These are phyloP conservation scores for Diplodia sapinea DNA, from an alignment of 2,329 filamentous ascomycete species.

Conservation along the genomic window DNA sequence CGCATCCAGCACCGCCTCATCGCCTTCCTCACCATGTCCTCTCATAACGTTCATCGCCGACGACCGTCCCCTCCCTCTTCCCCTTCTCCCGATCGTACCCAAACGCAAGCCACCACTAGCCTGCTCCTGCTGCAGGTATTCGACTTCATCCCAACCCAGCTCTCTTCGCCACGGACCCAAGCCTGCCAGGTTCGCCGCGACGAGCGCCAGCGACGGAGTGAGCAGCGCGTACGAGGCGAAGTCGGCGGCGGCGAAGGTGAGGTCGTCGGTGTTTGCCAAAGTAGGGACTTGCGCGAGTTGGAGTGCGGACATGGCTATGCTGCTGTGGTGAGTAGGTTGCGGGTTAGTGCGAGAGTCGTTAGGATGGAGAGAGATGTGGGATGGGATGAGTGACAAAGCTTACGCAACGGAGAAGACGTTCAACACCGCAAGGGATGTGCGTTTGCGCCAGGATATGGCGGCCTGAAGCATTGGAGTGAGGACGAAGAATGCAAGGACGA, in stretches of 20 bases:
- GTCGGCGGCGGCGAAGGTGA: constrained; percentile 5
- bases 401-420: constrained; percentile 4
- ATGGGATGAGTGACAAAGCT: neutral
- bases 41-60: constrained; percentile 4
- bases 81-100: neutral
- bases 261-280: constrained; percentile 3
- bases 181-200: constrained; percentile 9
- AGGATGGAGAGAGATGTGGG: neutral
- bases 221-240: constrained; percentile 15
- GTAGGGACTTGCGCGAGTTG: neutral
- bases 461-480: neutral
- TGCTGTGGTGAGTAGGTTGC: neutral
- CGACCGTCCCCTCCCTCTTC: neutral
- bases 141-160: neutral
- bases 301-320: constrained; percentile 1
- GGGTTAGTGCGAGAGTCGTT: neutral
- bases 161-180: constrained; percentile 23
- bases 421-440: neutral
- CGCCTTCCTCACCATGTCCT: neutral
- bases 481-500: neutral
- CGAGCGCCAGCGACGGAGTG: constrained; percentile 8
- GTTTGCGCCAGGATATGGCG: neutral
- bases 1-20: constrained; percentile 4
- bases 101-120: neutral
- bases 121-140: neutral